Base-by-base conservation (phyloP, 208 protist genomes). In the Leishmania turanica region DNA sequence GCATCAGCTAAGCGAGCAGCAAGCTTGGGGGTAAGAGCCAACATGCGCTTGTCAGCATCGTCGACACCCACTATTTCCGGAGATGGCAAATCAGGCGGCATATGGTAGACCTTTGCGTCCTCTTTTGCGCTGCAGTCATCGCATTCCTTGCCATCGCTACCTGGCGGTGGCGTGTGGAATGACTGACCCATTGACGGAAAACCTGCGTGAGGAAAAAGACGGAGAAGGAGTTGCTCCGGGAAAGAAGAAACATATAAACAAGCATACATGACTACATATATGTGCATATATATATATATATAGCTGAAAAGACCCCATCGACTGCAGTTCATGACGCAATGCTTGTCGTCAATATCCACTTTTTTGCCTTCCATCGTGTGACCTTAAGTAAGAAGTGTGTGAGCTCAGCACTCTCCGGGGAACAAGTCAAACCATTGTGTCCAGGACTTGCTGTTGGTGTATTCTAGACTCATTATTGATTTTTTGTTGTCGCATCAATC, bases 21-120 rank as follows among this genome's bases (percentile, higher is more conserved):
- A 42, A 91, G 78, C 11, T 86, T 68, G 40, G 80, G 21, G 1
- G 58, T 81, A 3, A 86, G 49, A 11, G 82, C n/a, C 19, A 84
- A 73, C 51, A 79, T 72, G 19, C 13, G 6, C 60, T 77, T 79
- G 17, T 84, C 78, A 31, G 58, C 2, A 21, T 51, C 49, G 1
- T 54, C 11, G 42, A 88, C 64, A 21, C 78, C 77, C 42, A 40
- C 58, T 68, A 79, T 71, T 15, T 17, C 65, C 6, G 79, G 77
- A 19, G 47, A n/a, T 47, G 65, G 74, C 13, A 58, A 73, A 7
- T 49, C 69, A 24, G 54, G 24, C 3, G 65, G 56, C 31, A 11
- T 4, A 34, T 27, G 40, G 4, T 34, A 21, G 27, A 17, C 3
- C 9, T 68, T 51, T 21, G 8, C 74, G 2, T 68, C 9, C 24